phyloP scores from a whole-genome alignment of 1,139 yeast genomes.

The Arxiozyma slooffiae region DNA sequence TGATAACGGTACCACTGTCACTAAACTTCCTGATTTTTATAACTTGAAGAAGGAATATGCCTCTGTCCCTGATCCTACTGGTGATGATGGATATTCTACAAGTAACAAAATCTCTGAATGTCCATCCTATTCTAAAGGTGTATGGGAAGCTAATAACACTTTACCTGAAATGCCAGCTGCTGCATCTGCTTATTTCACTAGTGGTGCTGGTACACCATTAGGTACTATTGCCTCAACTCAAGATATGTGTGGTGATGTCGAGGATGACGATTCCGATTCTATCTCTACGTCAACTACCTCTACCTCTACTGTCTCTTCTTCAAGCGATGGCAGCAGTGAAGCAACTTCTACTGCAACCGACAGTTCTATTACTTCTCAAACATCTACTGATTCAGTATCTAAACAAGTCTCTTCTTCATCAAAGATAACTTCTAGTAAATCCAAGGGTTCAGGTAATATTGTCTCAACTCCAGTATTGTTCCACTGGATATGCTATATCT shows the following conservation, averaged over 20 bases:
- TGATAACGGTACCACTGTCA: slow-evolving; percentile 34
- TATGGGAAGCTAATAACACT: slow-evolving; percentile 49
- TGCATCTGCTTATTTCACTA: slow-evolving; percentile 57
- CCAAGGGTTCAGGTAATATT: slow-evolving; percentile 14
- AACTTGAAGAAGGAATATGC: slow-evolving; percentile 46
- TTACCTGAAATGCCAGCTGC: slow-evolving; percentile 76
- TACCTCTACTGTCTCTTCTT: slow-evolving; percentile 8
- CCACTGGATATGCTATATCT: slow-evolving; percentile 13
- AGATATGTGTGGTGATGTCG: slow-evolving; percentile 50
- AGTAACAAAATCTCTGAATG: slow-evolving; percentile 47
- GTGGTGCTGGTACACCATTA: slow-evolving; percentile 68
- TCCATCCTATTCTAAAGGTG: slow-evolving; percentile 45
- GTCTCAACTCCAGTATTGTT: slow-evolving; percentile 17
- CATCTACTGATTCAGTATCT: slow-evolving; percentile 12
- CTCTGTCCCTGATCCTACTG: slow-evolving; percentile 50
- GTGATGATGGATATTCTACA: slow-evolving; percentile 59
- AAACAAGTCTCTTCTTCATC: slow-evolving; percentile 8
- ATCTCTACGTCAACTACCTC: slow-evolving; percentile 9
- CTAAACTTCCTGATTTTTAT: slow-evolving; percentile 42
- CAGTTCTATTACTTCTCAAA: slow-evolving; percentile 10
- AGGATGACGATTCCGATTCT: slow-evolving; percentile 36
- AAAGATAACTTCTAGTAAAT: slow-evolving; percentile 11
- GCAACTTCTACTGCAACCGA: slow-evolving; percentile 12
- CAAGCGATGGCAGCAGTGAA: neutral
- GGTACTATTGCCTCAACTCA: slow-evolving; percentile 78